Conservation (phyloP, 2,329 filamentous ascomycete genomes). For the Neopestalotiopsis clavispora region DNA sequence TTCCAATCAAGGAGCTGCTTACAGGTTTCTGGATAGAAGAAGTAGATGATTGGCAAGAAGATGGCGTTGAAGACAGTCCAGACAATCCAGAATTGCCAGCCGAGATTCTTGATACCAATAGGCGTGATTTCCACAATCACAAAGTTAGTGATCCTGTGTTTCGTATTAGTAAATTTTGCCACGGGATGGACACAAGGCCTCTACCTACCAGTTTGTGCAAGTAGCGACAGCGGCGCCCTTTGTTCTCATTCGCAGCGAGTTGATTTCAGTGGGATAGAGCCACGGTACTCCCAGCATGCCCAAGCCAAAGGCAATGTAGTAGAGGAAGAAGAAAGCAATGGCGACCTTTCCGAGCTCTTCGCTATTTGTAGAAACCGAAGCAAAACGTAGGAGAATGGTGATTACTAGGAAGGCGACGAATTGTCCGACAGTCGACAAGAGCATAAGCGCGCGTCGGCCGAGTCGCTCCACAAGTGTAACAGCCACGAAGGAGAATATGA, state of each 20-base stretch:
- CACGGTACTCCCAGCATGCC: conserved; percentile 44
- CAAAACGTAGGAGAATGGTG: conserved; percentile 30
- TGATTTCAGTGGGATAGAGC: conserved; percentile 48
- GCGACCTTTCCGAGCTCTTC: conserved; percentile 32
- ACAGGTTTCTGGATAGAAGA: conserved; percentile 48
- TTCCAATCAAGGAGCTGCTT: not conserved
- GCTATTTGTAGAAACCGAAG: conserved; percentile 26
- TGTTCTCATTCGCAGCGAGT: conserved; percentile 44
- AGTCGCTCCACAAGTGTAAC: conserved; percentile 34
- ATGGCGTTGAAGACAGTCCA: conserved; percentile 50
- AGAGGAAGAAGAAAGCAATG: conserved; percentile 37
- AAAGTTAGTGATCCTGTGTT: conserved; percentile 39
- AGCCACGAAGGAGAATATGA: conserved; percentile 30
- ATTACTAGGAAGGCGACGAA: conserved; percentile 34
- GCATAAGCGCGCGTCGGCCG: conserved; percentile 36
- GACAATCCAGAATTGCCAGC: conserved; percentile 56
- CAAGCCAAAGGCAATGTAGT: conserved; percentile 35
- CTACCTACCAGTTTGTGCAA: conserved; percentile 31
- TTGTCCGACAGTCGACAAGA: conserved; percentile 32
- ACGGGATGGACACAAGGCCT: not conserved
- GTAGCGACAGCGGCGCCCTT: conserved; percentile 42
- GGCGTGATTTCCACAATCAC: conserved; percentile 37
- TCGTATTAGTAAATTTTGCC: not conserved
- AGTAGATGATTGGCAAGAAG: conserved; percentile 47
- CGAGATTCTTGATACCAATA: conserved; percentile 42